A percentile compares a stretch with the other conserved stretches of the same genome.
Evolutionary conservation across 2,329 filamentous ascomycete genomes (phyloP).

Genomic region (Podosphaera fusca): DNA sequence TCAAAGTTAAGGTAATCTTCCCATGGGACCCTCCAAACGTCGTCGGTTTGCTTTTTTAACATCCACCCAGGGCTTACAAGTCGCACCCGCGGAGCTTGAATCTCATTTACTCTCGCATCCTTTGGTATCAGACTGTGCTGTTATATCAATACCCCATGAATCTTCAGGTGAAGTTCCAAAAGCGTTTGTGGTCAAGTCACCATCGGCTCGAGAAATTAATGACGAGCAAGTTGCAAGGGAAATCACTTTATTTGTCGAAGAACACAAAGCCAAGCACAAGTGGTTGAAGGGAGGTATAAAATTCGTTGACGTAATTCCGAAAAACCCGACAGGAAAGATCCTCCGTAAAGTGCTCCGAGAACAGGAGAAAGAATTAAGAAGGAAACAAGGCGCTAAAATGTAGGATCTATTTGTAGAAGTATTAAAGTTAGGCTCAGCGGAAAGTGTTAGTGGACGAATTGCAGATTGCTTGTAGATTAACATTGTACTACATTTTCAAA

Average conservation of each 20-base stretch:
- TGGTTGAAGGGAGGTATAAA: constrained; percentile 39
- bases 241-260: constrained; percentile 35
- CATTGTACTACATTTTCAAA: no score
- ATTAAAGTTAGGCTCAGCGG: no score
- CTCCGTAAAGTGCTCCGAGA: constrained; percentile 46
- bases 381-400: constrained; percentile 40
- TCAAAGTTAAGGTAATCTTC: constrained; percentile 45
- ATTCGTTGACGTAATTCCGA: constrained; percentile 45
- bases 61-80: constrained; percentile 40
- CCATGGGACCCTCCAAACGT: not conserved
- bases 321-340: constrained; percentile 55
- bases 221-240: constrained; percentile 24
- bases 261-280: constrained; percentile 46
- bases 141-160: constrained; percentile 47
- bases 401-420: constrained; percentile 18
- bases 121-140: constrained; percentile 53
- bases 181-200: constrained; percentile 39
- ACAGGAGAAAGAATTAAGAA: constrained; percentile 44
- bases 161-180: constrained; percentile 41
- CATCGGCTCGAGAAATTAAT: constrained; percentile 25
- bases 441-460: no score
- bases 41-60: not conserved
- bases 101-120: constrained; percentile 55
- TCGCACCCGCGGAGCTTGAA: constrained; percentile 65
- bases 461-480: no score